Base-by-base conservation (phyloP, 1,284 basidiomycete genomes). In the Papiliotrema nemorosa region DNA sequence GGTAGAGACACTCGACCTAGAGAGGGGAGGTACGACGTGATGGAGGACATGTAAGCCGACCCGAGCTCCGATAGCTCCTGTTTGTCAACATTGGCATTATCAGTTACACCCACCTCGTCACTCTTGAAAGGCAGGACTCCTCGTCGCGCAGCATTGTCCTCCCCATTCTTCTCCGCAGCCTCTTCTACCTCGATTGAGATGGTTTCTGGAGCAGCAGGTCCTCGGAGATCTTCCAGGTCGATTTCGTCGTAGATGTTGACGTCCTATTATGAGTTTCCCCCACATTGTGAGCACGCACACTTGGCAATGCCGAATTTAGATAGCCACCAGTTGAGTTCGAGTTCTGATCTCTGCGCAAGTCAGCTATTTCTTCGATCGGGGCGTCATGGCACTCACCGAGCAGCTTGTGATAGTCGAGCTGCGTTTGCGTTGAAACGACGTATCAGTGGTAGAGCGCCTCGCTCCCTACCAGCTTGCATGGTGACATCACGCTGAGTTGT, bases 351-450 rank as follows among this genome's bases (percentile, higher is more conserved):
- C 29, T 31, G n/a, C 29, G 29, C 29, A 31, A 7, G 14, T 14
- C 14, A 7, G 14, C 9, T 31, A 31, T 31, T 7, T 7, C 14
- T 7, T 31, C 36, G 18, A 9, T 7, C 7, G 20, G 26, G 25
- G 26, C 36, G 6, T 18, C 18, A 5, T n/a, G 14, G 14, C 12
- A 55, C 60, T 48, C 40, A 61, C 60, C 87, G 86, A 25, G 62
- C 59, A 21, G 53, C 20, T n/a, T 48, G 52, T 7, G 97, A 78
- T 14, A 97, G 76, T 57, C 90, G 80, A 62, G 93, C 88, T 0
- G 90, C 94, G 73, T 98, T 96, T 66, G 97, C 90, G 67, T 98
- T 98, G 77, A 98, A 98, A 63, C 94, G 87, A 37, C 96, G 82
- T 63, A 99, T 97, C 29, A 98, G 80, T 0, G 96, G 96, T 34